Conservation (phyloP, 805 yeast species). For the Ogataea naganishii region DNA sequence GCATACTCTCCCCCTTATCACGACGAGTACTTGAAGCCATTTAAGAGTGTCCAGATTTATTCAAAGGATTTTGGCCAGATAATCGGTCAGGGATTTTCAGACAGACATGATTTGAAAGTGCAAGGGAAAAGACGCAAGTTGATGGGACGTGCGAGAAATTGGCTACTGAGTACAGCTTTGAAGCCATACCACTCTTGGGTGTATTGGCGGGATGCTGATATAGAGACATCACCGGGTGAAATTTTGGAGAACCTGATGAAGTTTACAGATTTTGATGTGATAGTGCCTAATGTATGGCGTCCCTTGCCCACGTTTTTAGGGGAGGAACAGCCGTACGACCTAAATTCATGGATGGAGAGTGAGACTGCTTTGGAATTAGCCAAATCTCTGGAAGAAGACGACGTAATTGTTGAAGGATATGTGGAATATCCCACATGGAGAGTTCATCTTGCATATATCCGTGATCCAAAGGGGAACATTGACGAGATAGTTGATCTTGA, state of each 20-base stretch:
- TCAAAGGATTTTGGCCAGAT: constrained; percentile 78
- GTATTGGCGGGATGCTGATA: constrained; percentile 84
- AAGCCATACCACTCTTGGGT: constrained; percentile 88
- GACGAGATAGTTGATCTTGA: constrained; percentile 63
- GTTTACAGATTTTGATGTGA: constrained; percentile 51
- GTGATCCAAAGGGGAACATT: constrained; percentile 53
- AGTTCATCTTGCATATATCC: constrained; percentile 67
- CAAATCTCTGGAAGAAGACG: constrained; percentile 58
- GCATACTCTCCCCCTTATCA: constrained; percentile 67
- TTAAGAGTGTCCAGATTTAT: constrained; percentile 71
- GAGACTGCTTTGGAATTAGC: constrained; percentile 68
- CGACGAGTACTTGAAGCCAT: constrained; percentile 53
- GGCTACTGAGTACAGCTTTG: constrained; percentile 67
- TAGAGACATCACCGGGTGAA: constrained; percentile 73
- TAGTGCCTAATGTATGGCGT: constrained; percentile 92
- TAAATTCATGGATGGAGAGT: constrained; percentile 94
- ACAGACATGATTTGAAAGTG: constrained; percentile 76
- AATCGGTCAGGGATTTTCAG: constrained; percentile 79
- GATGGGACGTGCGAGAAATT: constrained; percentile 83
- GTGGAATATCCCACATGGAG: constrained; percentile 84
- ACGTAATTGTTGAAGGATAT: constrained; percentile 82
- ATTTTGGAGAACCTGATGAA: constrained; percentile 70
- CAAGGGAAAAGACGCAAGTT: constrained; percentile 78
- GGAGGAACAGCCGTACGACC: constrained; percentile 88
- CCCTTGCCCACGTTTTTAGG: constrained; percentile 91